Base-by-base conservation (phyloP, 805 yeast genomes). In the Brettanomyces naardenensis region DNA sequence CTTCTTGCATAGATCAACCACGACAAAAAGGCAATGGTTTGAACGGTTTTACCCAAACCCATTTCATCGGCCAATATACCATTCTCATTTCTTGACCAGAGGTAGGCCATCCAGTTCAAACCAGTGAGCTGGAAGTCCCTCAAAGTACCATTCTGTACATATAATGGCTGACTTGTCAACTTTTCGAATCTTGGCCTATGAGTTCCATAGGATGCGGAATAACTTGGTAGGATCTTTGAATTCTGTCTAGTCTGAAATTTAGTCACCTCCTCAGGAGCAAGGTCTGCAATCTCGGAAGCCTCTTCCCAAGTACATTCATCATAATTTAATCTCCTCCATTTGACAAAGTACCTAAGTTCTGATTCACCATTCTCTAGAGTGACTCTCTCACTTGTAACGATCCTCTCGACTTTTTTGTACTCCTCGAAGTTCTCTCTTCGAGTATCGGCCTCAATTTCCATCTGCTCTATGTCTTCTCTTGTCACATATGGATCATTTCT, bases 71-170 rank as follows among this genome's bases (percentile, higher is more conserved):
- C 98, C 30, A 92, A 66, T 36, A 92, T 92, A 39, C 98, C 97
- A 59, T 92, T 92, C 64, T 92, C 97, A 60, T 90, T 86, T 52
- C 97, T 75, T 4, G 95, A 86, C 98, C 98, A 92, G 44, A 92
- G 66, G 58, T 90, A 92, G 0, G 98, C 98, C 98, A 92, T 92
- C 99, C 99, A 92, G 61, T 92, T 92, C 44, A 92, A 72, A 40
- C 99, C 99, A 0, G 98, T 92, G 58, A 92, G 71, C 66, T 92
- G 99, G 73, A 92, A 92, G 64, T 92, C 98, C 58, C 98, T 77
- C 46, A 92, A 70, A 58, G 83, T 92, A 36, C 97, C 96, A 53
- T 82, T 80, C 56, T 88, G 88, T 46, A 92, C 80, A 54, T 82
- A 92, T 11, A 79, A 69, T 1, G 99, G 99, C 62, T 92, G 99